phyloP scores from a whole-genome alignment of 2,329 filamentous ascomycete species.

The Elsinoe fawcettii region DNA sequence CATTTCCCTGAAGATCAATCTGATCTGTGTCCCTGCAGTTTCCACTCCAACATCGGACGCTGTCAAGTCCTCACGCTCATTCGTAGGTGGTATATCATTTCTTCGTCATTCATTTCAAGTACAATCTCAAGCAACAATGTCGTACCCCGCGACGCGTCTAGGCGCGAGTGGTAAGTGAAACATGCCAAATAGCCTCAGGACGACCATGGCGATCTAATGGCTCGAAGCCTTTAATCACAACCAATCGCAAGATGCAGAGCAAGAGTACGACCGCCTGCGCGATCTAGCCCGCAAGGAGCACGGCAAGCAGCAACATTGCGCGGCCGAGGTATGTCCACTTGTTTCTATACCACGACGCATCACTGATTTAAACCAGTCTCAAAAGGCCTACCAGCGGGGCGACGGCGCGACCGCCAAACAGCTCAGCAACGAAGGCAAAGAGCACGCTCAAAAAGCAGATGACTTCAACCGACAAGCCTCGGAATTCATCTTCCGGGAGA shows the following conservation, averaged over 20 bases:
- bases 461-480: constrained; percentile 85
- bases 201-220: neutral
- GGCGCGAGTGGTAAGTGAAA: constrained; percentile 20
- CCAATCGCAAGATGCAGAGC: constrained; percentile 60
- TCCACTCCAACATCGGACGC: neutral
- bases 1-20: constrained; percentile 4
- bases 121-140: constrained; percentile 17
- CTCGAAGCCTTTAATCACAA: constrained; percentile 62
- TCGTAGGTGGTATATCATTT: constrained; percentile 6
- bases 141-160: constrained; percentile 19
- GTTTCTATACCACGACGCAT: neutral
- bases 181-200: neutral
- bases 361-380: constrained; percentile 49
- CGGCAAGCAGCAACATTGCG: constrained; percentile 64
- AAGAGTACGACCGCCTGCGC: constrained; percentile 86
- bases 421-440: constrained; percentile 76
- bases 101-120: neutral
- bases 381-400: constrained; percentile 72
- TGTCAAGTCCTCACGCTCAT: neutral
- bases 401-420: constrained; percentile 78
- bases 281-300: constrained; percentile 75
- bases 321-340: constrained; percentile 43
- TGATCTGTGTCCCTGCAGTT: neutral
- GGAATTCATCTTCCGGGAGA: constrained; percentile 91
- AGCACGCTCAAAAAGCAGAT: constrained; percentile 75